phyloP scores from a whole-genome alignment of 345 rosid genomes.

The Sonneratia caseolaris region DNA sequence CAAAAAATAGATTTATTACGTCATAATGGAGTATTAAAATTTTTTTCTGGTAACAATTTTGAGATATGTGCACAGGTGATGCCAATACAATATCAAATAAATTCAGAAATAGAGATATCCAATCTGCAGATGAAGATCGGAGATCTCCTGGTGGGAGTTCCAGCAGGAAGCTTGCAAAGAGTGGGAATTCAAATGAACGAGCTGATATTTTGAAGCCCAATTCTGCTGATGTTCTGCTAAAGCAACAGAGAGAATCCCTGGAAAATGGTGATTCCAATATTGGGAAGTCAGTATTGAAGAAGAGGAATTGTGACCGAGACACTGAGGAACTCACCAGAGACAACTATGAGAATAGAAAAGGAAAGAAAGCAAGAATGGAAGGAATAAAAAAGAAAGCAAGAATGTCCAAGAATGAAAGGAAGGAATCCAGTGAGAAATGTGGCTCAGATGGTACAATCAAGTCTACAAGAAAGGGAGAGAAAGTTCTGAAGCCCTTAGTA shows the following conservation, averaged over 20 bases:
- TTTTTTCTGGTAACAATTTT: no score
- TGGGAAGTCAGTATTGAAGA: no score
- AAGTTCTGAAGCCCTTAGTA: constrained; percentile 35
- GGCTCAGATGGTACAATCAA: constrained; percentile 33
- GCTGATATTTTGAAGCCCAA: no score
- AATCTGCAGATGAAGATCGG: constrained; percentile 24
- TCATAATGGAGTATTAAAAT: no score
- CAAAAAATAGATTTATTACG: no score
- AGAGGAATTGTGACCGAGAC: no score
- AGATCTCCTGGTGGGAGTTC: no score
- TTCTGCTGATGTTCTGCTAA: neutral
- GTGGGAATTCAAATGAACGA: no score
- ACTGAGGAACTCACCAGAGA: no score
- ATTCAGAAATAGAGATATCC: constrained; percentile 39
- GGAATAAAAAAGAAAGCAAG: constrained; percentile 7
- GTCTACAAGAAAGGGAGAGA: constrained; percentile 42
- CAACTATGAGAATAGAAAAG: no score
- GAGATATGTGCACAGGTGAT: neutral
- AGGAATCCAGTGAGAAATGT: constrained; percentile 37
- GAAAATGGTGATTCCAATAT: no score
- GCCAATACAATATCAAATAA: constrained; percentile 59
- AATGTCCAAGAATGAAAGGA: constrained; percentile 43
- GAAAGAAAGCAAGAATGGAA: constrained; percentile 32
- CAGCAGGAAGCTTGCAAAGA: neutral
- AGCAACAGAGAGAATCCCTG: neutral